Conservation (phyloP, 2,329 filamentous ascomycete genomes). For the Metarhizium brunneum region DNA sequence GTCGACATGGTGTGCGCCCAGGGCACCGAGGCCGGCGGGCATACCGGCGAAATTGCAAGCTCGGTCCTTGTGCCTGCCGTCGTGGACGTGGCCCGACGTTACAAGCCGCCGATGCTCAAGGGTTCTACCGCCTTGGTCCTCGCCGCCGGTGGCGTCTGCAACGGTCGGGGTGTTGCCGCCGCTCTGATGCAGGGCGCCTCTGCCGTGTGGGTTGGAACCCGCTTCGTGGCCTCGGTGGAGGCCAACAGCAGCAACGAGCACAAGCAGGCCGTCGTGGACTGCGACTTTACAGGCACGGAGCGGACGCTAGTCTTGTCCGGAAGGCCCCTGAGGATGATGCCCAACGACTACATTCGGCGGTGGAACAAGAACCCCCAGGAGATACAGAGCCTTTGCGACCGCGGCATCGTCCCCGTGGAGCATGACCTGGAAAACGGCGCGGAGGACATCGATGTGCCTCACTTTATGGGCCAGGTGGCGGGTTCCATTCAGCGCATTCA, state of each 20-base stretch:
- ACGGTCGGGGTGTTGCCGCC: slow-evolving; percentile 71
- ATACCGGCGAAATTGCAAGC: slow-evolving; percentile 80
- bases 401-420: slow-evolving; percentile 71
- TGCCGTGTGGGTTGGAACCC: slow-evolving; percentile 89
- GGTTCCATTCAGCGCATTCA: slow-evolving; percentile 68
- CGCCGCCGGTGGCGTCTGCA: slow-evolving; percentile 82
- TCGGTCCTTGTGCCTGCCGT: slow-evolving; percentile 79
- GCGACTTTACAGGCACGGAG: slow-evolving; percentile 69
- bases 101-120: slow-evolving; percentile 60
- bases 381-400: slow-evolving; percentile 65
- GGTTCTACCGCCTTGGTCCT: slow-evolving; percentile 70
- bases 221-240: slow-evolving; percentile 78
- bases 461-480: slow-evolving; percentile 90
- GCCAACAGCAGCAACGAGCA: slow-evolving; percentile 76
- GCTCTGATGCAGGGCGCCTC: slow-evolving; percentile 79
- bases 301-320: slow-evolving; percentile 77
- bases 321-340: slow-evolving; percentile 67
- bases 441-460: slow-evolving; percentile 74
- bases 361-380: slow-evolving; percentile 73
- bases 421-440: slow-evolving; percentile 69
- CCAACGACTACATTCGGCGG: slow-evolving; percentile 72
- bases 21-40: slow-evolving; percentile 86
- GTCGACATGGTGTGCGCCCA: slow-evolving; percentile 90
- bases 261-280: slow-evolving; percentile 73
- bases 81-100: slow-evolving; percentile 69